These are phyloP conservation scores for Epichloe aotearoae DNA, from an alignment of 2,329 filamentous ascomycete species.

Conservation along the genomic window DNA sequence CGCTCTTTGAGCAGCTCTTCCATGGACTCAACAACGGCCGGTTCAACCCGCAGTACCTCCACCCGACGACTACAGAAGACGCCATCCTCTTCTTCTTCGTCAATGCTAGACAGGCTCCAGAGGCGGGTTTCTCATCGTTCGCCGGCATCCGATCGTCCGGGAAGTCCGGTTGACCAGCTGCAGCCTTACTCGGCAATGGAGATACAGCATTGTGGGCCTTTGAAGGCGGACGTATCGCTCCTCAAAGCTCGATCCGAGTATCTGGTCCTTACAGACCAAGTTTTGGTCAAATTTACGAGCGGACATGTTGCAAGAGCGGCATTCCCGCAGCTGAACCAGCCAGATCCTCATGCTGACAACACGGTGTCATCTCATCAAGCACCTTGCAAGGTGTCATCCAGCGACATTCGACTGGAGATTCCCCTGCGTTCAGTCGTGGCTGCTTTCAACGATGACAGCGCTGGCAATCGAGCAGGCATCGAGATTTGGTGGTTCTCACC, in stretches of 20 bases:
- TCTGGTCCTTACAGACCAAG: constrained; percentile 37
- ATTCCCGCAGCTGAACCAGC: constrained; percentile 31
- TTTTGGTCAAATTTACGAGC: constrained; percentile 37
- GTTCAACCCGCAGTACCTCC: constrained; percentile 18
- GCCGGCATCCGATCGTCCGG: constrained; percentile 17
- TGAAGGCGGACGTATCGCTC: constrained; percentile 36
- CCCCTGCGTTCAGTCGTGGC: constrained; percentile 38
- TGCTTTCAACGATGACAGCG: constrained; percentile 37
- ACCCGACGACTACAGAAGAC: constrained; percentile 24
- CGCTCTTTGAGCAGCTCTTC: constrained; percentile 28
- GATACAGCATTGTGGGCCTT: constrained; percentile 29
- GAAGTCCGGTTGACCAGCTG: constrained; percentile 16
- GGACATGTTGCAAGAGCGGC: constrained; percentile 32
- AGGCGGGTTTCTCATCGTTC: constrained; percentile 27
- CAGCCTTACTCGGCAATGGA: constrained; percentile 24
- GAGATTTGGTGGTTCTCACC: constrained; percentile 44
- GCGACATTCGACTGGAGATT: constrained; percentile 30
- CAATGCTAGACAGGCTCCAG: constrained; percentile 29
- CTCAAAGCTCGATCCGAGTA: constrained; percentile 37
- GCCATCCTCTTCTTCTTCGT: constrained; percentile 24
- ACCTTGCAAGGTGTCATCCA: constrained; percentile 17
- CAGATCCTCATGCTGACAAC: constrained; percentile 10
- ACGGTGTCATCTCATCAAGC: constrained; percentile 13
- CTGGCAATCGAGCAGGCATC: constrained; percentile 35
- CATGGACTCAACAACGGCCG: constrained; percentile 24